Percentiles rank a stretch among this genome's conserved stretches.
Conservation (phyloP, 805 yeast genomes). For the Tetrapisispora iriomotensis region DNA sequence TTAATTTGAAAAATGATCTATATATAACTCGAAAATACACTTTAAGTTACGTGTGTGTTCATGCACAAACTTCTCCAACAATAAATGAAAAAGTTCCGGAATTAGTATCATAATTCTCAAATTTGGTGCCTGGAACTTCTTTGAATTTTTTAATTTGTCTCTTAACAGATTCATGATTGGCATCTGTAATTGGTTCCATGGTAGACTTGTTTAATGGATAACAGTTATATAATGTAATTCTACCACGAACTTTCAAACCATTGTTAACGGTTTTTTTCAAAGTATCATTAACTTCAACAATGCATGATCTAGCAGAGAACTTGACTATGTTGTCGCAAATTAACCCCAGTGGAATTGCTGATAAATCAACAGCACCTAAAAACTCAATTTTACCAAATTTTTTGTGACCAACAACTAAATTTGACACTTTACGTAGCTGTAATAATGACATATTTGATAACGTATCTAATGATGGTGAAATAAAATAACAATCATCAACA, state of each 20-base stretch:
- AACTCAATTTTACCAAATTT: constrained; percentile 68
- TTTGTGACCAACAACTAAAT: constrained; percentile 69
- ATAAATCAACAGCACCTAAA: constrained; percentile 71
- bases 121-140: constrained; percentile 42
- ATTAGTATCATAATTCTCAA: constrained; percentile 66
- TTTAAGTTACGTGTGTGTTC: neutral
- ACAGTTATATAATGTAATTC: constrained; percentile 66
- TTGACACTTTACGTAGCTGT: constrained; percentile 52
- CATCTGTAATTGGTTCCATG: constrained; percentile 64
- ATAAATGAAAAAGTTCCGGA: constrained; percentile 65
- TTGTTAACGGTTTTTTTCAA: constrained; percentile 59
- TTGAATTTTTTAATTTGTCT: constrained; percentile 63
- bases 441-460: constrained; percentile 49
- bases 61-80: constrained; percentile 19
- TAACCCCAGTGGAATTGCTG: constrained; percentile 50
- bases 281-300: constrained; percentile 60
- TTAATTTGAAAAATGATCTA: no score
- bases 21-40: neutral
- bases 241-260: constrained; percentile 72
- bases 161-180: constrained; percentile 59
- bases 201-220: constrained; percentile 71
- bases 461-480: constrained; percentile 62
- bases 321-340: constrained; percentile 57
- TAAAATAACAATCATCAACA: constrained; percentile 77
- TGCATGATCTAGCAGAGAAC: constrained; percentile 50